A percentile compares a stretch with the other conserved stretches of the same genome.
These are phyloP conservation scores for Boletus tylopilopsis DNA, from an alignment of 768 basidiomycete genomes.

Conservation along the genomic window DNA sequence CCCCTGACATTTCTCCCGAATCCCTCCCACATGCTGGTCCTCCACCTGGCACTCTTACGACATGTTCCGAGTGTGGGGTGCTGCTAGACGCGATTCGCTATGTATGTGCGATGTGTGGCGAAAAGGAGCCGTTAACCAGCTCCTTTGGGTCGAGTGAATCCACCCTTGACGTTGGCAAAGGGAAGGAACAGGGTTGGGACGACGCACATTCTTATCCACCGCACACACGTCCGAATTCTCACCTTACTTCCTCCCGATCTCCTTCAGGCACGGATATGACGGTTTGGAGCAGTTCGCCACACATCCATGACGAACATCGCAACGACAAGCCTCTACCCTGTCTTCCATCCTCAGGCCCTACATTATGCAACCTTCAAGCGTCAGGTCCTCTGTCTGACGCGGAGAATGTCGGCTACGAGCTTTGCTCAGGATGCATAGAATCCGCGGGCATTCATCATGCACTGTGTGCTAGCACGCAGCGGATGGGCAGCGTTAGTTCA, in stretches of 20 bases:
- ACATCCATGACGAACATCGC: constrained; percentile 13
- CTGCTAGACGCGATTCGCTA: constrained; percentile 82
- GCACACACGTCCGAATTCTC: constrained; percentile 30
- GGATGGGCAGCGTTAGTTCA: constrained; percentile 18
- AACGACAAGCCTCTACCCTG: constrained; percentile 46
- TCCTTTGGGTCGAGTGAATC: constrained; percentile 9
- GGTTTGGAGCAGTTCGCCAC: constrained; percentile 10
- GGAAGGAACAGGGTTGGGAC: constrained; percentile 40
- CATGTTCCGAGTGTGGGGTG: constrained; percentile 79
- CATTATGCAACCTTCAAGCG: constrained; percentile 5
- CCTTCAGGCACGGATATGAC: constrained; percentile 19
- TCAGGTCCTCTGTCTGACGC: constrained; percentile 1
- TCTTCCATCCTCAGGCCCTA: constrained; percentile 31
- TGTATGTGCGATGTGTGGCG: constrained; percentile 85
- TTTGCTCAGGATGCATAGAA: constrained; percentile 80
- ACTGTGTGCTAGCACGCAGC: constrained; percentile 48
- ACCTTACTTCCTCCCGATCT: constrained; percentile 16
- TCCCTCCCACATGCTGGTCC: constrained; percentile 46
- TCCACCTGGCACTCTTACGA: constrained; percentile 61
- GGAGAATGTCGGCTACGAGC: constrained; percentile 61
- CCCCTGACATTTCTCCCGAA: constrained; percentile 43
- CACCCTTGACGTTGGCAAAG: constrained; percentile 34
- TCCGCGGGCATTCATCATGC: constrained; percentile 76
- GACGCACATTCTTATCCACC: constrained; percentile 33
- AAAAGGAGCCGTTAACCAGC: constrained; percentile 49